These are phyloP conservation scores for Rhizopogon salebrosus DNA, from an alignment of 768 basidiomycete genomes.

Conservation along the genomic window DNA sequence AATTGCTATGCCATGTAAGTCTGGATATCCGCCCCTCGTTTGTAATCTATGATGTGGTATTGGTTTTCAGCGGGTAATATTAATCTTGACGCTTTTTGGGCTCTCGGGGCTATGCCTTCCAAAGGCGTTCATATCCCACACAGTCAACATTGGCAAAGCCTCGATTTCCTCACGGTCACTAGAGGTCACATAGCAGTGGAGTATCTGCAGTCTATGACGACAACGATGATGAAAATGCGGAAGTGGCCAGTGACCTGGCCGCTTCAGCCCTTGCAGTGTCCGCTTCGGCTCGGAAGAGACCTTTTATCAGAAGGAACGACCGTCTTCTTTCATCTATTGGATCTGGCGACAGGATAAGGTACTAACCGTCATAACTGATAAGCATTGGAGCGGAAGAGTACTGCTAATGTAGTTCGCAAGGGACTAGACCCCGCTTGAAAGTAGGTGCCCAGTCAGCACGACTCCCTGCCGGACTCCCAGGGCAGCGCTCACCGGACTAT, in stretches of 20 bases:
- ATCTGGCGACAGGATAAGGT: too few species aligned
- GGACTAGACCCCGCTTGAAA: not conserved
- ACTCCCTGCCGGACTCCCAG: not conserved
- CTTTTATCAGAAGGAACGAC: too few species aligned
- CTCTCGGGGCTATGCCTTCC: not conserved
- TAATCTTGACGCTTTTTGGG: not conserved
- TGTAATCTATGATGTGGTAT: too few species aligned
- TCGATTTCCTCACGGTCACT: too few species aligned
- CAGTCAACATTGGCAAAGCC: not conserved
- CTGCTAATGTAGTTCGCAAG: not conserved
- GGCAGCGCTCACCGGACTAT: too few species aligned
- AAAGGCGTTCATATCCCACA: not conserved
- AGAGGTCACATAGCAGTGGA: too few species aligned
- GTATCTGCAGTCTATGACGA: not conserved
- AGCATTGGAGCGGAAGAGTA: not conserved
- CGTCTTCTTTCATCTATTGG: too few species aligned
- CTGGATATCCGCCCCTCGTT: not conserved
- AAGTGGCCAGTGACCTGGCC: not conserved
- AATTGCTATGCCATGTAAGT: not conserved
- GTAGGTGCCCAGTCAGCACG: not conserved
- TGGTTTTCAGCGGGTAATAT: not conserved
- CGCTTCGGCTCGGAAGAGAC: not conserved
- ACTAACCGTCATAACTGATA: too few species aligned
- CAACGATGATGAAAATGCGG: too few species aligned
- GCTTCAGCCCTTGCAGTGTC: not conserved